Evolutionary conservation across 495 filamentous ascomycete species (phyloP), one percentile per base, ranked within the genome.

Genomic region (Trichoderma erinaceum): DNA sequence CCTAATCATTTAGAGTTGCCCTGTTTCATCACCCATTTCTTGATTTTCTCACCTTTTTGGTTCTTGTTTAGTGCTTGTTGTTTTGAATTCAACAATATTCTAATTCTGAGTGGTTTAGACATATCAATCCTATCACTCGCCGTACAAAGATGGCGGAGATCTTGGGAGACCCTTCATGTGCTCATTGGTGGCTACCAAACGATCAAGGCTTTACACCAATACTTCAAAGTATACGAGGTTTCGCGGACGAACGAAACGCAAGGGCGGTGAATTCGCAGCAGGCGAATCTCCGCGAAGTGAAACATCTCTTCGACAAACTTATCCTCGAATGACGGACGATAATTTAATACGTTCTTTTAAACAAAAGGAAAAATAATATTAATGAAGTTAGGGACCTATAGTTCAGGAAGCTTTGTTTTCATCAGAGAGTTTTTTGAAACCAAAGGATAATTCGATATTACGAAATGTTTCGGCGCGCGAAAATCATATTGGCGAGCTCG

Each of bases 171-270:
- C 84, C 86, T 12, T 88, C 87, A 65, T 81, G 91, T 68, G 81
- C 84, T 66, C 83, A 89, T 46, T 96, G 92, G 92, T 97, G 92
- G 92, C 84, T 96, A 27, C 91, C 92, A 3, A 86, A 93, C 73
- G 86, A 92, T 72, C 90, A 92, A 79, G 87, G 85, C 25, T 89
- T 87, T 71, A 84, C 85, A 4, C 81, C 85, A 7, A 84, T 95
- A 41, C 80, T 96, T 43, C 89, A 89, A 35, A 88, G 84, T 69
- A 87, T 96, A 65, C 87, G 92, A n/a, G 81, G 83, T 32, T 89
- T 94, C 77, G 89, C 90, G 2, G 86, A 90, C 70, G 89, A 93
- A 64, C 87, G 90, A 63, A 87, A 87, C 69, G 76, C 78, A 11
- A 85, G 82, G 48, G 84, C 86, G 0, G 83, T 83, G 32, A 88